phyloP scores from a whole-genome alignment of 2,329 filamentous ascomycete genomes.

The Hymenoscyphus albidus region DNA sequence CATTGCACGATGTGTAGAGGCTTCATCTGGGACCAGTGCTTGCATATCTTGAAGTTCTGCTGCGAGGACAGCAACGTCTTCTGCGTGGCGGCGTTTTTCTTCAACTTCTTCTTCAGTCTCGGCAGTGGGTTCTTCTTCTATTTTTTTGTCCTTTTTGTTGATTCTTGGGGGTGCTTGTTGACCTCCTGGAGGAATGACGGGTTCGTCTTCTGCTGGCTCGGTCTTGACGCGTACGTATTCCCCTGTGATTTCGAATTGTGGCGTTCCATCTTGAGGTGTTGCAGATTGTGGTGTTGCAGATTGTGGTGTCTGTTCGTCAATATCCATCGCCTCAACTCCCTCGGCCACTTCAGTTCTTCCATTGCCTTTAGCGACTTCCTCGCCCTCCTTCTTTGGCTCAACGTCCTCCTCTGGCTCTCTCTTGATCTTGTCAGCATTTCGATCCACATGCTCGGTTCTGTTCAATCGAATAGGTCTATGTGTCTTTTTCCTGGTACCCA shows the following conservation, averaged over 20 bases:
- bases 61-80: slow-evolving; percentile 43
- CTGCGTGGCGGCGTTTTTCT: slow-evolving; percentile 46
- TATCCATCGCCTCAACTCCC: slow-evolving; percentile 17
- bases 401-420: slow-evolving; percentile 17
- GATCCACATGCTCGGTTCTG: slow-evolving; percentile 32
- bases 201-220: slow-evolving; percentile 12
- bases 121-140: slow-evolving; percentile 38
- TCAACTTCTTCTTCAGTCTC: slow-evolving; percentile 50
- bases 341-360: neutral
- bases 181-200: neutral
- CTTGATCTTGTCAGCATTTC: slow-evolving; percentile 30
- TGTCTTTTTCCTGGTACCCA: neutral
- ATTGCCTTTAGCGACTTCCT: neutral
- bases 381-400: slow-evolving; percentile 1
- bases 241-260: neutral
- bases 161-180: neutral
- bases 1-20: slow-evolving; percentile 22
- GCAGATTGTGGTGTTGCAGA: slow-evolving; percentile 3
- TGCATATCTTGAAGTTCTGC: slow-evolving; percentile 44
- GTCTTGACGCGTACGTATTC: slow-evolving; percentile 17
- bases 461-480: slow-evolving; percentile 30
- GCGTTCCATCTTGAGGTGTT: slow-evolving; percentile 6
- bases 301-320: slow-evolving; percentile 19
- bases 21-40: slow-evolving; percentile 30
- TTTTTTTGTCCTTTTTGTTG: slow-evolving; percentile 14